Evolutionary conservation across 805 yeast species (phyloP), one percentile per base, ranked within the genome.

Genomic region (Clavispora santaluciae): DNA sequence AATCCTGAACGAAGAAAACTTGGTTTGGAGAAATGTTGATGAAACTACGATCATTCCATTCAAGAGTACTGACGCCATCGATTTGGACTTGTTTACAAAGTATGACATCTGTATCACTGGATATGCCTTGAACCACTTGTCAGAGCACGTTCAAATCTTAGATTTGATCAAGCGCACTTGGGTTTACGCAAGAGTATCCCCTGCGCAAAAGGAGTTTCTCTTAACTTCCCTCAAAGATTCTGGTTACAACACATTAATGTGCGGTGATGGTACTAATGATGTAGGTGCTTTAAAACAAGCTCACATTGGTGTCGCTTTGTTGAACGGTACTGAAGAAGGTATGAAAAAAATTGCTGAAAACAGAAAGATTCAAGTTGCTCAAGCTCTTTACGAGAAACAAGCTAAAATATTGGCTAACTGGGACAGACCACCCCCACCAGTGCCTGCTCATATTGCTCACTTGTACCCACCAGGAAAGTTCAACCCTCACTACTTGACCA

Each of bases 201-300:
- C 99, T 30, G 58, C 84, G 20, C 99, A 93, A 69, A 93, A 93
- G 68, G 99, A 93, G 66, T 88, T 84, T 51, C 81, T 93, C 54
- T 73, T 93, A 56, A 83, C 81, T 46, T 77, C 89, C 28, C 77
- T 87, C 61, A 93, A 91, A 63, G 82, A 79, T 47, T 75, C 87
- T 61, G 96, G 96, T 20, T 93, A 91, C 66, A 84, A 79, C 58
- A 93, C 98, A 18, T 75, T 93, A 55, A 93, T 93, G 99, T 93
- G 99, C 68, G 99, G 99, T 73, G 99, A 93, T 68, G 99, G 99
- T 67, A 93, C 99, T n/a, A 93, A 93, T 60, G 99, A 93, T 72
- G 99, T 93, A 38, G 99, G 99, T 65, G 99, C 99, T 40, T 78
- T 93, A 67, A 93, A 93, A 64, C 98, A 93, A 70, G 98, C 99